Percentiles rank a stretch among this genome's conserved stretches.
Conservation (phyloP, 108 stramenopile genomes). For the Discostella pseudostelligera region DNA sequence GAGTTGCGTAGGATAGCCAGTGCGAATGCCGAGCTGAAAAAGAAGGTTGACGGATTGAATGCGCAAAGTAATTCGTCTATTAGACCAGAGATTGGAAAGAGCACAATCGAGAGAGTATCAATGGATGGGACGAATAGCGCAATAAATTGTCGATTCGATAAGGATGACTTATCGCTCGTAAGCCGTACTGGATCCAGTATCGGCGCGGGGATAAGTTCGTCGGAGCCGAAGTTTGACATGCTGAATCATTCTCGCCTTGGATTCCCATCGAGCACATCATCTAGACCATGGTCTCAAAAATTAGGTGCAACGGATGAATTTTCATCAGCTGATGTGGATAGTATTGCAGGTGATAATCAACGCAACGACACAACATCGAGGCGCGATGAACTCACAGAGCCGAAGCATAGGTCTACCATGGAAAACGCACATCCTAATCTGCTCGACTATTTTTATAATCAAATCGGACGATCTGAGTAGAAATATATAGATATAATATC, state of each 20-base stretch:
- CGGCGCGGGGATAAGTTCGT: background rate
- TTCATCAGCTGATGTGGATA: conserved; percentile 7
- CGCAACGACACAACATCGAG: background rate
- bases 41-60: conserved; percentile 22
- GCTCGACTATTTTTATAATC: conserved; percentile 16
- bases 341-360: background rate
- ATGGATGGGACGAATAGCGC: background rate
- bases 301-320: conserved; percentile 5
- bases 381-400: background rate
- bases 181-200: background rate
- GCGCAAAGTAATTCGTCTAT: conserved; percentile 8
- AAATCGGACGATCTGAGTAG: conserved; percentile 10
- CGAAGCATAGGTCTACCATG: background rate
- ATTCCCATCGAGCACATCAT: background rate
- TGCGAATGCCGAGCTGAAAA: conserved; percentile 18
- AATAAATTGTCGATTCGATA: background rate
- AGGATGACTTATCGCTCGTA: background rate
- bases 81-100: conserved; percentile 1
- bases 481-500: background rate
- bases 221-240: background rate
- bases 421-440: conserved; percentile 17
- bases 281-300: no score
- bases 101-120: background rate
- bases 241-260: conserved; percentile 1
- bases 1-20: conserved; percentile 7